Evolutionary conservation across 345 rosid genomes (phyloP).

Genomic region (Streptanthus diversifolius): DNA sequence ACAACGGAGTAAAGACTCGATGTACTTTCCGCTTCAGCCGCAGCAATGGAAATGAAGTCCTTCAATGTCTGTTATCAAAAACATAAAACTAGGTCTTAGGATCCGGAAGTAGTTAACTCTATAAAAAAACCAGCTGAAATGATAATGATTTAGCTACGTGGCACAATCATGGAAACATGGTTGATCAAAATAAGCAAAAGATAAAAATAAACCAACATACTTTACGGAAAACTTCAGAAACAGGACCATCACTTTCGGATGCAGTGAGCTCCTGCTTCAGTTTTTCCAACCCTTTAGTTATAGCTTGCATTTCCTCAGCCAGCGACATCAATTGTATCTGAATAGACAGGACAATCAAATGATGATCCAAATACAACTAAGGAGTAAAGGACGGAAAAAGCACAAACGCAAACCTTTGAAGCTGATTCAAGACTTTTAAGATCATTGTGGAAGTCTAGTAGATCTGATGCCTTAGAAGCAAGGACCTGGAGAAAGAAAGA

Average conservation of each 20-base stretch:
- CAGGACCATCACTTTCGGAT: constrained; percentile 92
- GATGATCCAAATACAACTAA: neutral
- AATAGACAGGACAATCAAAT: constrained; percentile 18
- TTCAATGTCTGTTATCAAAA: constrained; percentile 57
- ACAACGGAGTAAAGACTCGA: constrained; percentile 74
- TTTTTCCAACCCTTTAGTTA: constrained; percentile 92
- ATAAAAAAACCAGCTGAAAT: neutral
- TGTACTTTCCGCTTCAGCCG: constrained; percentile 73
- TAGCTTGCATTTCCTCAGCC: constrained; percentile 99
- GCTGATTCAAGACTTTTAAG: constrained; percentile 84
- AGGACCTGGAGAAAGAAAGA: constrained; percentile 51
- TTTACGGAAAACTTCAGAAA: constrained; percentile 81
- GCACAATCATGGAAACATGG: constrained; percentile 8
- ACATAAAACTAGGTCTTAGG: constrained; percentile 8
- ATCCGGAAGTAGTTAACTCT: neutral
- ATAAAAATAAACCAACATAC: constrained; percentile 35
- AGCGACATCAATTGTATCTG: constrained; percentile 95
- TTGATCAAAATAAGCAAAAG: constrained; percentile 3
- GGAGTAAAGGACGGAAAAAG: neutral
- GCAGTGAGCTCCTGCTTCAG: constrained; percentile 81
- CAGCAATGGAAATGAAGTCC: constrained; percentile 70
- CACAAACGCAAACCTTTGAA: constrained; percentile 58
- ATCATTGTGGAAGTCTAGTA: constrained; percentile 77
- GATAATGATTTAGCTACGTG: neutral
- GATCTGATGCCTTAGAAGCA: constrained; percentile 68